Conservation (phyloP, 345 rosid species). For the Raphanus sativus region DNA sequence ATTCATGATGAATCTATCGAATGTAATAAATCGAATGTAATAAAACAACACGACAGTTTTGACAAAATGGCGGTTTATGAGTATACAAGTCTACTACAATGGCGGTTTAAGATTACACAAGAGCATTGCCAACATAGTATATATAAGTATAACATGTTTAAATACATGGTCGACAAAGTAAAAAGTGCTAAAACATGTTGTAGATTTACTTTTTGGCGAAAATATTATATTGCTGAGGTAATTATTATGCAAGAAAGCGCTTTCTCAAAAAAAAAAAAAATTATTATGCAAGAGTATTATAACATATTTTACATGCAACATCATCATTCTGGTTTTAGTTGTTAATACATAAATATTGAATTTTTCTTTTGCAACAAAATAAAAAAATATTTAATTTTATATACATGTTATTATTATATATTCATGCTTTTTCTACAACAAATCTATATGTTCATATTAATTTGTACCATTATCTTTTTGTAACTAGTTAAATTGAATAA, state of each 20-base stretch:
- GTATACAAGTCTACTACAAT: not conserved
- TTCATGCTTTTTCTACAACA: not conserved
- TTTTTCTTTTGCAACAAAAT: too few species aligned
- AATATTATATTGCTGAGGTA: too few species aligned
- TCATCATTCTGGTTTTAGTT: not conserved
- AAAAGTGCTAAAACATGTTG: not conserved
- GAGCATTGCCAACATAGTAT: not conserved
- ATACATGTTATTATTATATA: not conserved
- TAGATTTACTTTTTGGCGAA: not conserved
- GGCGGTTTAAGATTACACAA: not conserved
- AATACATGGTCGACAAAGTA: not conserved
- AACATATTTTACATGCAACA: not conserved
- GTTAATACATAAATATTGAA: not conserved
- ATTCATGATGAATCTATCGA: not conserved
- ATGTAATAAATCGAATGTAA: conserved; percentile 1
- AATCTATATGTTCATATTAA: not conserved
- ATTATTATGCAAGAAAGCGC: not conserved
- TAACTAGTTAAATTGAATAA: not conserved
- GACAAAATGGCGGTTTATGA: not conserved
- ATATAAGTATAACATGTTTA: not conserved
- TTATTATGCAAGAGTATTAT: not conserved
- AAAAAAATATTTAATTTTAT: too few species aligned
- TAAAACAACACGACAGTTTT: not conserved
- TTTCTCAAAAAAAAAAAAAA: too few species aligned
- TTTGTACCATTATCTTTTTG: not conserved